phyloP scores from a whole-genome alignment of 352 stramenopile genomes.

The Phytopythium vexans region DNA sequence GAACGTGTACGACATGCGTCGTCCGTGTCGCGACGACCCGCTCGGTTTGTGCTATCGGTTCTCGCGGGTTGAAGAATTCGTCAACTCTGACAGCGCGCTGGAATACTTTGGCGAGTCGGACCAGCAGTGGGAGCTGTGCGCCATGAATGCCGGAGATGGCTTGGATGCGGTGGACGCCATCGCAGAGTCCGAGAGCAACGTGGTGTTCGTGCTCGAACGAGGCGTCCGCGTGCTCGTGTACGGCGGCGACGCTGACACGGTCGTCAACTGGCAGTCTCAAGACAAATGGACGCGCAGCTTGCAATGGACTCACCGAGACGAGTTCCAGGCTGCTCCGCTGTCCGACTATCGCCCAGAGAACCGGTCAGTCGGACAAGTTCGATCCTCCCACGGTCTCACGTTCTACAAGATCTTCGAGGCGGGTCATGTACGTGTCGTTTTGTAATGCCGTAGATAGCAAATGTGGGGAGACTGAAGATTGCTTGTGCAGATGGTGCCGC shows the following conservation, averaged over 20 bases:
- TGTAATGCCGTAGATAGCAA: background rate
- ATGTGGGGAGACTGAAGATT: conserved; percentile 1
- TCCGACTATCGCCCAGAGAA: conserved; percentile 18
- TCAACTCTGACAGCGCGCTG: conserved; percentile 39
- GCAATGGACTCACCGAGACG: conserved; percentile 30
- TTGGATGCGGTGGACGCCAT: conserved; percentile 38
- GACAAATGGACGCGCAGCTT: conserved; percentile 60
- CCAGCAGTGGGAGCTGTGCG: conserved; percentile 50
- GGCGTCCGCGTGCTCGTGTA: conserved; percentile 77
- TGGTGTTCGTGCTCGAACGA: conserved; percentile 41
- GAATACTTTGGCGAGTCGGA: conserved; percentile 40
- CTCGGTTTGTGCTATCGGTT: conserved; percentile 68
- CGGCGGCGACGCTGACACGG: conserved; percentile 59
- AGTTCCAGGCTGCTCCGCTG: conserved; percentile 23
- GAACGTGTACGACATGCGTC: conserved; percentile 75
- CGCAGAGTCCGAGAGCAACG: conserved; percentile 49
- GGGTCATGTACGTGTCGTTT: conserved; percentile 53
- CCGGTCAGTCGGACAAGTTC: conserved; percentile 31
- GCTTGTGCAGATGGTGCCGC: conserved; percentile 64
- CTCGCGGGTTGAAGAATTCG: conserved; percentile 44
- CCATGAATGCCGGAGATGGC: conserved; percentile 7
- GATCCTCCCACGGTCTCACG: conserved; percentile 45
- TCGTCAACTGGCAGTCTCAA: conserved; percentile 71
- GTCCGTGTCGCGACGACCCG: conserved; percentile 47
- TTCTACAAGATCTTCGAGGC: conserved; percentile 64